A percentile compares a stretch with the other conserved stretches of the same genome.
These are phyloP conservation scores for Amaranthus palmeri DNA, from an alignment of 148 eudicot species.

Conservation along the genomic window DNA sequence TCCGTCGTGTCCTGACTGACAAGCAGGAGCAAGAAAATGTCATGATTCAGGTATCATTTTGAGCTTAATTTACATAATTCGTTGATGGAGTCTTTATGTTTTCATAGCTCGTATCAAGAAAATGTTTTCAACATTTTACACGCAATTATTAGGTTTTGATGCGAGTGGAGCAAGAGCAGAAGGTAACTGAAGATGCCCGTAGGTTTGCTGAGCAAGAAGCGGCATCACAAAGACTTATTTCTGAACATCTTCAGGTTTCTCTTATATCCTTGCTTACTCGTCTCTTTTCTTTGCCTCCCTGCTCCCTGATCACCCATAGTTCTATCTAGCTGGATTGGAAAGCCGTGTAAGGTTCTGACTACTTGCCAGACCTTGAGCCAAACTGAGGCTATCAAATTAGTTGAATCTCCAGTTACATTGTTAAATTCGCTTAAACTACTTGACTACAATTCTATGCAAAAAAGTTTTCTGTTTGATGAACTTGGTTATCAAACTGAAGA, in stretches of 20 bases:
- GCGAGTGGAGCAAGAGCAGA: constrained; percentile 98
- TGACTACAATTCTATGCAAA: not conserved
- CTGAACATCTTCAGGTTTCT: constrained; percentile 77
- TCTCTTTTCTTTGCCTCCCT: too few relatives aligned
- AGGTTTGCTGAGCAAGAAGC: constrained; percentile 96
- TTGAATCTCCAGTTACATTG: not conserved
- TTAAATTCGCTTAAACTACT: not conserved
- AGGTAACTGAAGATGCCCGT: constrained; percentile 96
- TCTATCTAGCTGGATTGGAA: not conserved
- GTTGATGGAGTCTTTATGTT: not conserved
- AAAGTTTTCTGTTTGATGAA: not conserved
- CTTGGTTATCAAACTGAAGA: not conserved
- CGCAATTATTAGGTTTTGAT: constrained; percentile 63
- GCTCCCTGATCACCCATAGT: not conserved
- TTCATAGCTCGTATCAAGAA: not conserved
- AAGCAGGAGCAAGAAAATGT: constrained; percentile 96
- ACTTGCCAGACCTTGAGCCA: not conserved
- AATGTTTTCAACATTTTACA: constrained; percentile 4
- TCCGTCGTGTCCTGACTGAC: constrained; percentile 61
- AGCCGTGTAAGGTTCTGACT: not conserved
- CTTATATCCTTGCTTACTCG: not conserved
- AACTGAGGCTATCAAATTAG: too few relatives aligned
- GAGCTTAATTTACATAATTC: not conserved
- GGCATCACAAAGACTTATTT: constrained; percentile 65
- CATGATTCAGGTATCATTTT: constrained; percentile 72